Evolutionary conservation across 1,284 basidiomycete genomes (phyloP).

Genomic region (Abortiporus biennis): DNA sequence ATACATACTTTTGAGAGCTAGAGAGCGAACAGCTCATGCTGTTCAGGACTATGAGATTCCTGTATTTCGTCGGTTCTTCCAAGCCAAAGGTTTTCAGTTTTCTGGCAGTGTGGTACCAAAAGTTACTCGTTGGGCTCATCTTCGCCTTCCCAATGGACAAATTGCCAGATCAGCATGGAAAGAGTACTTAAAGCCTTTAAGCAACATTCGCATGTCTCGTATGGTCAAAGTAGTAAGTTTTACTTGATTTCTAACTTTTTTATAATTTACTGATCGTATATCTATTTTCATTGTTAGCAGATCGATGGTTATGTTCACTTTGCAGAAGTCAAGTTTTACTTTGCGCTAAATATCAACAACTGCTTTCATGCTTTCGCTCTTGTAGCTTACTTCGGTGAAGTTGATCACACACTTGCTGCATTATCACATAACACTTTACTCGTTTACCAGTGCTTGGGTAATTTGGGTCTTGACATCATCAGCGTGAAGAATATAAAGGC

Average conservation of each 20-base stretch:
- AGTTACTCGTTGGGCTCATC: constrained; percentile 19
- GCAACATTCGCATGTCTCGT: constrained; percentile 12
- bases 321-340: constrained; percentile 23
- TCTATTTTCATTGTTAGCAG: constrained; percentile 6
- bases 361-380: constrained; percentile 13
- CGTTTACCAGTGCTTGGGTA: constrained; percentile 15
- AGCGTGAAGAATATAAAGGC: constrained; percentile 14
- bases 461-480: constrained; percentile 14
- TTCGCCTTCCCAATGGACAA: constrained; percentile 24
- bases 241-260: constrained; percentile 4
- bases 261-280: neutral
- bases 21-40: neutral
- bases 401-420: constrained; percentile 12
- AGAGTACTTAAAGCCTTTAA: constrained; percentile 11
- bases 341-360: constrained; percentile 5
- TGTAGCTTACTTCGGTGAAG: constrained; percentile 15
- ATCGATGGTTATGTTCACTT: constrained; percentile 8
- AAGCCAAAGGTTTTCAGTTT: neutral
- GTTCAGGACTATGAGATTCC: neutral
- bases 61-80: neutral
- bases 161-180: constrained; percentile 21
- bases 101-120: neutral
- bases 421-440: constrained; percentile 18
- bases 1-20: constrained; percentile 5
- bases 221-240: constrained; percentile 20